Base-by-base conservation (phyloP, 306 rosid species). In the Aeschynomene evenia region DNA sequence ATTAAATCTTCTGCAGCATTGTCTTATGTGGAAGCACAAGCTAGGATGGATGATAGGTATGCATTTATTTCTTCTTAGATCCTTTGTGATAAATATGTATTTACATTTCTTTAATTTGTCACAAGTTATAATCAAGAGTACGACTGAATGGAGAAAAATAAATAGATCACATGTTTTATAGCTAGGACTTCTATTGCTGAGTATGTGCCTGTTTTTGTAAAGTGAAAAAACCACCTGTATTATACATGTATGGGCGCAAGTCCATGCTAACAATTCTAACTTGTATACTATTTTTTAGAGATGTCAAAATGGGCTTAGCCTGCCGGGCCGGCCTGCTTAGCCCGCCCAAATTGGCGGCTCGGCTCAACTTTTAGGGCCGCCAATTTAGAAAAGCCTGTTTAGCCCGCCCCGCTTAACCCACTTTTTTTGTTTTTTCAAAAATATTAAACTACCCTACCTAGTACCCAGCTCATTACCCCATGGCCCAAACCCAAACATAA, bases 31-130 rank as follows among this genome's bases (percentile, higher is more conserved):
- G 99, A 94, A 84, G 99, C 97, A 78, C 99, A 94, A 67, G 96
- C 99, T 0, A 94, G 96, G 85, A 94, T 94, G 96, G 99, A 94
- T 77, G 99, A 94, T 69, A 88, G 95, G 99, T 91, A 63, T 64
- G 61, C 53, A 75, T 85, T 48, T 73, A 36, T 77, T 76, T 80
- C 78, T 62, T 37, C 26, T 63, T 58, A 12, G 33, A 29, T 79
- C 66, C 49, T 40, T 54, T 66, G 52, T 33, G 53, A 18, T 18
- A 14, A 64, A 14, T 52, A 22, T 65, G 9, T 43, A 13, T 70
- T 21, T 63, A 33, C 14, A 13, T 73, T 33, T 73, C 52, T 68
- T 48, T 63, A 49, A 6, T 67, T 62, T 39, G 49, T 29, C 54
- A 61, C 42, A 23, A 33, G 14, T 53, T 68, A 42, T 50, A 40